A percentile compares a stretch with the other conserved stretches of the same genome.
Conservation (phyloP, 495 filamentous ascomycete genomes). For the Stereocaulon alpinum region DNA sequence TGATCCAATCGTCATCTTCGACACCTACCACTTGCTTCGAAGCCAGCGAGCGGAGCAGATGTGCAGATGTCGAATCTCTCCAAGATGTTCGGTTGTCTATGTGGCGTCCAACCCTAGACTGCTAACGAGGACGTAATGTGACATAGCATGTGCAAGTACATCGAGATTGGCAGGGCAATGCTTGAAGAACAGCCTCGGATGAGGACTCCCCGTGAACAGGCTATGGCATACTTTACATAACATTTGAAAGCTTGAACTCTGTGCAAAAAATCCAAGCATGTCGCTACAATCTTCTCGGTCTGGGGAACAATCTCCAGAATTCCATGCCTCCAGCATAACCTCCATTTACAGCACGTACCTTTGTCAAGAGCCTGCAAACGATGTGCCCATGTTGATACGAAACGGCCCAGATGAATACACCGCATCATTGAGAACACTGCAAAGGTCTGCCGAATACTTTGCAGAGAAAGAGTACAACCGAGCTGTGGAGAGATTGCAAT, state of each 20-base stretch:
- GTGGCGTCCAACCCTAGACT: no score
- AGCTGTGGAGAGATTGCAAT: constrained; percentile 53
- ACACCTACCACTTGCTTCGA: not conserved
- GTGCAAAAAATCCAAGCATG: not conserved
- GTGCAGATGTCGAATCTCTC: no score
- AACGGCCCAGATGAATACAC: constrained; percentile 21
- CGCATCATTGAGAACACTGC: constrained; percentile 32
- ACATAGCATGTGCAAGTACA: no score
- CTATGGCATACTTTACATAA: not conserved
- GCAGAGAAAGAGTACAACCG: constrained; percentile 50
- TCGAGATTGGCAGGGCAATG: not conserved
- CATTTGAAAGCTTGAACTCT: not conserved
- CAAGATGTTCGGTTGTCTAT: no score
- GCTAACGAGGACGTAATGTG: no score
- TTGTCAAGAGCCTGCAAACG: constrained; percentile 17
- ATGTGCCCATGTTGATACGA: constrained; percentile 18
- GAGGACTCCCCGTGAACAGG: not conserved
- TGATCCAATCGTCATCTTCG: not conserved
- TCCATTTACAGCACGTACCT: constrained; percentile 20
- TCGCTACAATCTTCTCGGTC: not conserved
- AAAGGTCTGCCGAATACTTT: constrained; percentile 56
- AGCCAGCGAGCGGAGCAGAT: not conserved
- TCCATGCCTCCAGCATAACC: not conserved
- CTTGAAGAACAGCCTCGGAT: not conserved
- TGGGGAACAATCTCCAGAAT: not conserved